phyloP scores from a whole-genome alignment of 2,329 filamentous ascomycete genomes.

The Biscogniauxia marginata region DNA sequence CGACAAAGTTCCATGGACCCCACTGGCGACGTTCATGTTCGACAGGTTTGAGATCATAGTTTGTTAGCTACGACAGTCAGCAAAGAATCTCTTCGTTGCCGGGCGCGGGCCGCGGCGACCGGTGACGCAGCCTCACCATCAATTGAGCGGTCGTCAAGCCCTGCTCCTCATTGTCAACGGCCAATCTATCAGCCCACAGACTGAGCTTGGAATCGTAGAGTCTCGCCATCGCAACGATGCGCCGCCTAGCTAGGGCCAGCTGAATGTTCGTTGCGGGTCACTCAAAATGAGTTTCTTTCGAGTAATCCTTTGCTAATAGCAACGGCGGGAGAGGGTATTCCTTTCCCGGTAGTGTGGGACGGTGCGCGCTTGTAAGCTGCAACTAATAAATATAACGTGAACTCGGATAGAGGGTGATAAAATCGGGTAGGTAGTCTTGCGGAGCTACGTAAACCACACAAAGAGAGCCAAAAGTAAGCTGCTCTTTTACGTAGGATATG shows the following conservation, averaged over 20 bases:
- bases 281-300: constrained; percentile 15
- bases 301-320: constrained; percentile 27
- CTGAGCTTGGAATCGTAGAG: constrained; percentile 39
- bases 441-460: too few species aligned
- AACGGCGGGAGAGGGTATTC: neutral
- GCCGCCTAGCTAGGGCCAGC: neutral
- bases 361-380: constrained; percentile 1
- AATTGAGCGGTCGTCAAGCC: constrained; percentile 76
- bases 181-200: constrained; percentile 57
- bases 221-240: constrained; percentile 28
- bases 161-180: constrained; percentile 72
- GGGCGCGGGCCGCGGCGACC: neutral
- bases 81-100: constrained; percentile 1
- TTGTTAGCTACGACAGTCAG: constrained; percentile 59
- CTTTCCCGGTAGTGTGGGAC: neutral
- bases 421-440: too few species aligned
- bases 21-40: constrained; percentile 79
- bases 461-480: too few species aligned
- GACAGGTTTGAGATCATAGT: constrained; percentile 78
- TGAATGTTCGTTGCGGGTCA: neutral
- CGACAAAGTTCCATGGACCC: constrained; percentile 84
- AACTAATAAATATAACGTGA: too few species aligned
- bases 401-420: too few species aligned
- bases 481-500: too few species aligned
- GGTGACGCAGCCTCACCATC: constrained; percentile 53